Conservation (phyloP, 1,139 yeast genomes). For the Hansenula lynferdii region DNA sequence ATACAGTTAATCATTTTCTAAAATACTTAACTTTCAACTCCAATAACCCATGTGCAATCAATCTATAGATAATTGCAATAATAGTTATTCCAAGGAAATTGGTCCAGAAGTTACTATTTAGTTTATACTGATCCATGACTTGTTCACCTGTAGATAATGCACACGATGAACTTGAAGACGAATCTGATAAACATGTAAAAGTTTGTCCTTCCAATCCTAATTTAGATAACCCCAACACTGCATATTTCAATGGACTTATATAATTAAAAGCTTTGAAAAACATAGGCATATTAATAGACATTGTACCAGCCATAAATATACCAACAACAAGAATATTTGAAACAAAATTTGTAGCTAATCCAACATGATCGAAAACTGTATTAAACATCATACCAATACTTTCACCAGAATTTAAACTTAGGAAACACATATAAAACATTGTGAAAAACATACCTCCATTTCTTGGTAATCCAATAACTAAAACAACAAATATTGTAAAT, state of each 20-base stretch:
- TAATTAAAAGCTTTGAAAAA: slow-evolving; percentile 69
- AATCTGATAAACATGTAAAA: slow-evolving; percentile 33
- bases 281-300: slow-evolving; percentile 70
- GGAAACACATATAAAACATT: slow-evolving; percentile 49
- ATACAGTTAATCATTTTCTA: slow-evolving; percentile 1
- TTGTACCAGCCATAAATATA: slow-evolving; percentile 80
- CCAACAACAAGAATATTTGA: slow-evolving; percentile 63
- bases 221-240: slow-evolving; percentile 52
- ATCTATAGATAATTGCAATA: slow-evolving; percentile 32
- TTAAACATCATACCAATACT: slow-evolving; percentile 77
- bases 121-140: slow-evolving; percentile 40
- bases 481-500: slow-evolving; percentile 57
- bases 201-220: slow-evolving; percentile 38
- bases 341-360: slow-evolving; percentile 71
- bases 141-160: slow-evolving; percentile 42
- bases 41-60: slow-evolving; percentile 27
- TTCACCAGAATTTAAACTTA: slow-evolving; percentile 71
- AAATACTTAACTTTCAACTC: slow-evolving; percentile 1
- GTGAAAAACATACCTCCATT: slow-evolving; percentile 64
- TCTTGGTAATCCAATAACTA: slow-evolving; percentile 73
- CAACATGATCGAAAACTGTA: slow-evolving; percentile 69
- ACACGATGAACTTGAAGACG: slow-evolving; percentile 27
- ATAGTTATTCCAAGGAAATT: slow-evolving; percentile 32
- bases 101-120: slow-evolving; percentile 30
- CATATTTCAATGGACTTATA: slow-evolving; percentile 69